Base-by-base conservation (phyloP, 1,139 yeast species). In the Sugiyamaella grinbergsii region DNA sequence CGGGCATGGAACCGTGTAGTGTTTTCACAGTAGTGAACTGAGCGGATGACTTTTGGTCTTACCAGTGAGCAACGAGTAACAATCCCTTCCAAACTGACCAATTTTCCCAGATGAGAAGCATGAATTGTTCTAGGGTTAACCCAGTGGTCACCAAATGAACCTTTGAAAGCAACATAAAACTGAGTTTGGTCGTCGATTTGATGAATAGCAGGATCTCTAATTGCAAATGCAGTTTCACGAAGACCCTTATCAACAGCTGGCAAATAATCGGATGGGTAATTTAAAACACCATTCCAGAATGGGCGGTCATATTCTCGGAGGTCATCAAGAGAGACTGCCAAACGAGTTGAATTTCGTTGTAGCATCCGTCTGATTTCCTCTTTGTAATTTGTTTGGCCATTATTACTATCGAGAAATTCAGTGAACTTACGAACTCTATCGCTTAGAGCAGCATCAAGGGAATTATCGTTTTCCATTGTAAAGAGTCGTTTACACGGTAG, bases 41-140 rank as follows among this genome's bases (percentile, higher is more conserved):
- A 89, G 62, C 96, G 79, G 43, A 90, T 80, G 51, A 93, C 80
- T 66, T 93, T 93, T 28, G 98, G 98, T 55, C 98, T 80, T 41
- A 93, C 95, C 55, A 93, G 75, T 1, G 98, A 90, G 37, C 96
- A 93, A 57, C 95, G 77, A 1, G 98, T 93, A 16, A 93, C 96
- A 62, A 93, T 93, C 52, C 99, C 99, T 71, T 93, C 98, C 32
- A 94, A 76, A 1, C 96, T 85, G 32, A 93, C 82, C 78, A 93
- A 75, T 62, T 84, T 84, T 45, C 95, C 89, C 49, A 93, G 74
- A 59, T 82, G 85, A 15, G 76, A 71, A 1, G 98, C 85, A 55
- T 83, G 81, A 55, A 94, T 81, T 1, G 96, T 83, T 65, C 98
- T 79, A 23, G 99, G 97, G 18, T 91, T 85, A 28, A 91, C 83